phyloP scores from a whole-genome alignment of 2,329 filamentous ascomycete species.

The Monilinia laxa region DNA sequence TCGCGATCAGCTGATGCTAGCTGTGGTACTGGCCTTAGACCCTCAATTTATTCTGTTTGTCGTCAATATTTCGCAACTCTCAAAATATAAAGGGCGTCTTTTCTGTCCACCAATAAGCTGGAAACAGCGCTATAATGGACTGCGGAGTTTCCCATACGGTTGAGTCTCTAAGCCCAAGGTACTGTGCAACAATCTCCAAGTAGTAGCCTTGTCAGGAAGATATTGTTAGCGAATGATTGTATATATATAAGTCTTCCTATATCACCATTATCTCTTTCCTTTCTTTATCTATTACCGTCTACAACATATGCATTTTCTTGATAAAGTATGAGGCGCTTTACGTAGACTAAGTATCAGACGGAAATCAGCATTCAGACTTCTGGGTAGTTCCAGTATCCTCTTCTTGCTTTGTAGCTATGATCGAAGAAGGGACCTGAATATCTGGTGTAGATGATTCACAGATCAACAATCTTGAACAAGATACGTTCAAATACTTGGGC shows the following conservation, averaged over 20 bases:
- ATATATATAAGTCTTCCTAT: not conserved
- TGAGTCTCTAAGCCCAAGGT: not conserved
- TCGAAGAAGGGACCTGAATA: not conserved
- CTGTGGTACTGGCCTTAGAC: not conserved
- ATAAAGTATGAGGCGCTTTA: not conserved
- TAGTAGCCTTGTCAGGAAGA: not conserved
- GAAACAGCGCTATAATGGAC: not conserved
- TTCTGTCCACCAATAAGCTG: no score
- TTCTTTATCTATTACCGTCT: not conserved
- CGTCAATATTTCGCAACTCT: not conserved
- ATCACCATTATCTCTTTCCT: not conserved
- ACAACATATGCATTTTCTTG: not conserved
- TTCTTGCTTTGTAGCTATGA: not conserved
- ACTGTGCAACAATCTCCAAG: not conserved
- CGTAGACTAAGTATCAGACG: not conserved
- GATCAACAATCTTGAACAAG: not conserved
- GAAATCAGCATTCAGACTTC: not conserved
- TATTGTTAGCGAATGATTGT: not conserved
- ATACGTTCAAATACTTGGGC: not conserved
- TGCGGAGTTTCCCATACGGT: no score
- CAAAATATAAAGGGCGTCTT: no score
- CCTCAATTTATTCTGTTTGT: not conserved
- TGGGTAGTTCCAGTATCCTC: conserved; percentile 1
- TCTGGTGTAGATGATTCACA: not conserved
- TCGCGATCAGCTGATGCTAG: conserved; percentile 21